A percentile compares a stretch with the other conserved stretches of the same genome.
phyloP scores from a whole-genome alignment of 306 rosid genomes.

The Cercis canadensis region DNA sequence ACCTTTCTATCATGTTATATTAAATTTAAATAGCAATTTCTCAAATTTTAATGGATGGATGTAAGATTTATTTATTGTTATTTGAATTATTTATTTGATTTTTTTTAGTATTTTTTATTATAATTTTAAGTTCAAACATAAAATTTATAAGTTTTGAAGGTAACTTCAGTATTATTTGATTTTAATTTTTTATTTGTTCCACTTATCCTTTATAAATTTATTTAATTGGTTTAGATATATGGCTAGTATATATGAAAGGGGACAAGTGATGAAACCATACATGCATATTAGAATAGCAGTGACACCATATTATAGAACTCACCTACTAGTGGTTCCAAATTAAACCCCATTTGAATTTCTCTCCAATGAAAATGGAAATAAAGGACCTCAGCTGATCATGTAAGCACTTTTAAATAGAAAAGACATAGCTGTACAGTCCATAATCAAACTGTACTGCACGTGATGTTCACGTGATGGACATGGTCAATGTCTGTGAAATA shows the following conservation, averaged over 20 bases:
- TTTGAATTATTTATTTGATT: too few relatives aligned
- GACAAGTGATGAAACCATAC: constrained; percentile 37
- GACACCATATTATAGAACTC: constrained; percentile 21
- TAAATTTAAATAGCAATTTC: too few relatives aligned
- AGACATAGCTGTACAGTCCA: constrained; percentile 30
- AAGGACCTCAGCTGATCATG: not conserved
- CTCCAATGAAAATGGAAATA: not conserved
- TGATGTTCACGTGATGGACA: constrained; percentile 48
- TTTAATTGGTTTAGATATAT: too few relatives aligned
- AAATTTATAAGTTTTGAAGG: too few relatives aligned
- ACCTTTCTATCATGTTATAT: too few relatives aligned
- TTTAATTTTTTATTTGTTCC: too few relatives aligned
- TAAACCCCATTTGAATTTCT: not conserved
- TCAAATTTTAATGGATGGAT: too few relatives aligned
- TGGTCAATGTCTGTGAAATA: constrained; percentile 47
- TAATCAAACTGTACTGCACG: constrained; percentile 46
- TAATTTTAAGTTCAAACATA: too few relatives aligned
- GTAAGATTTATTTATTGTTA: too few relatives aligned
- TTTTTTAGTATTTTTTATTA: too few relatives aligned
- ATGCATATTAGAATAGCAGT: constrained; percentile 20
- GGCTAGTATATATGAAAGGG: constrained; percentile 18
- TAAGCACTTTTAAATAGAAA: not conserved
- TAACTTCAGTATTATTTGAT: too few relatives aligned
- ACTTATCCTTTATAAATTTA: too few relatives aligned
- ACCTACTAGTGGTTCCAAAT: constrained; percentile 33